These are phyloP conservation scores for Boletellus sp. DNA, from an alignment of 1,284 basidiomycete species.

Conservation along the genomic window DNA sequence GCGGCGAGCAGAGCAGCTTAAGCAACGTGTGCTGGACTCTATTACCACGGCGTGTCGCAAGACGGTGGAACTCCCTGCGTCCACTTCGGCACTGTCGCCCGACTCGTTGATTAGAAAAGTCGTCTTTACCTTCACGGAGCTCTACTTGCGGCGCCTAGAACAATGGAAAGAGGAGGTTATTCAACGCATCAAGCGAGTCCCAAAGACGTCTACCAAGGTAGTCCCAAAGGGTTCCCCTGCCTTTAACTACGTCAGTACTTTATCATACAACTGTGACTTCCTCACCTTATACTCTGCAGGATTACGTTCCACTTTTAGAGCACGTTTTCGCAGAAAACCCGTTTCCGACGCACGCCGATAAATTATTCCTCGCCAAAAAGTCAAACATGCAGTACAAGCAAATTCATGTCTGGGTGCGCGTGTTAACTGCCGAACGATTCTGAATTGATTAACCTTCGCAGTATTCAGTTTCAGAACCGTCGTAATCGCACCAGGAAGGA, in stretches of 20 bases:
- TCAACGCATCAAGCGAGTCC: neutral
- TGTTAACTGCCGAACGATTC: no score
- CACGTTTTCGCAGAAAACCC: constrained; percentile 47
- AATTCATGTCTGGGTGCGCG: constrained; percentile 62
- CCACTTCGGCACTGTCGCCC: rapidly evolving
- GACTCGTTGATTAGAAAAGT: neutral
- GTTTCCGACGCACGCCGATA: constrained; percentile 47
- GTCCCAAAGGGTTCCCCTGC: no score
- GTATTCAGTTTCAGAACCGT: constrained; percentile 26
- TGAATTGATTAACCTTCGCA: no score
- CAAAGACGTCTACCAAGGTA: no score
- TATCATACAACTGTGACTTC: no score
- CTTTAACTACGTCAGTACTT: constrained; percentile 11
- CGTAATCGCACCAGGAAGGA: constrained; percentile 20
- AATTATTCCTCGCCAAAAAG: constrained; percentile 39
- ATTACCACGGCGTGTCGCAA: neutral
- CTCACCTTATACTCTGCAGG: constrained; percentile 23
- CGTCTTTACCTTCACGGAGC: rapidly evolving
- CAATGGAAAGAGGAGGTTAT: constrained; percentile 9
- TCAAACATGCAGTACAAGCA: constrained; percentile 49
- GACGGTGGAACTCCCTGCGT: neutral
- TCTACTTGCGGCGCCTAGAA: neutral
- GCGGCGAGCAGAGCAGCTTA: constrained; percentile 2
- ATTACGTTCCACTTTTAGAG: constrained; percentile 46
- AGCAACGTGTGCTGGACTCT: neutral